phyloP scores from a whole-genome alignment of 495 filamentous ascomycete genomes.

The Hypoxylon crocopeplum region DNA sequence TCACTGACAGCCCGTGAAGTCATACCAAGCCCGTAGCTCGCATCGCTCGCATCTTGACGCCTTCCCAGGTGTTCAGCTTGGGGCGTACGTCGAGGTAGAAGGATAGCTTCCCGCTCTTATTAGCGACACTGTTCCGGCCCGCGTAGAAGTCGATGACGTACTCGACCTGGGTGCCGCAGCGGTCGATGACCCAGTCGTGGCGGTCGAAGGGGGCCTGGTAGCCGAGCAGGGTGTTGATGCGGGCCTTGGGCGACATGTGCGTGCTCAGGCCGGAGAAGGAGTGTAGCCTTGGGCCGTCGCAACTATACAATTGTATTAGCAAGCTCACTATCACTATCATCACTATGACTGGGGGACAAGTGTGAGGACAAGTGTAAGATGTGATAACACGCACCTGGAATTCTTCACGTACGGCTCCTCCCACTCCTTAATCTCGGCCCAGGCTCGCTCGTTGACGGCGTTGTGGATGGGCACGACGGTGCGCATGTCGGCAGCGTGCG shows the following conservation, averaged over 20 bases:
- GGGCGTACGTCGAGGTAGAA: conserved; percentile 96
- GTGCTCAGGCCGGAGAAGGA: conserved; percentile 81
- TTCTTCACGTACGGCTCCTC: conserved; percentile 69
- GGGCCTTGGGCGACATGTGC: conserved; percentile 79
- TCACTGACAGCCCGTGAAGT: conserved; percentile 9
- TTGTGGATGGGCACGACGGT: conserved; percentile 97
- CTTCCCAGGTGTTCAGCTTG: conserved; percentile 91
- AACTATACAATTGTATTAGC: conserved; percentile 48
- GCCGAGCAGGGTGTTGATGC: conserved; percentile 80
- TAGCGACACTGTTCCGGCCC: conserved; percentile 65
- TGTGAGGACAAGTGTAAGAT: background rate
- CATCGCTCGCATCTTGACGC: conserved; percentile 79
- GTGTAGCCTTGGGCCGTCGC: conserved; percentile 81
- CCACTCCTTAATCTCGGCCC: conserved; percentile 85
- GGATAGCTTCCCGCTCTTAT: conserved; percentile 69
- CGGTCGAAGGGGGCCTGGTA: conserved; percentile 93
- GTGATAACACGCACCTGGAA: conserved; percentile 48
- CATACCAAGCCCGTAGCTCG: conserved; percentile 66
- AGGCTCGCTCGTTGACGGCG: conserved; percentile 90
- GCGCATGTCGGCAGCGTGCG: conserved; percentile 73
- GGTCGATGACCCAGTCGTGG: conserved; percentile 96
- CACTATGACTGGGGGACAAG: too few species aligned
- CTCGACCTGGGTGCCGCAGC: conserved; percentile 87
- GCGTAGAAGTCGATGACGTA: conserved; percentile 99
- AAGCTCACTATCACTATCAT: too few species aligned